Conservation (phyloP, 1,284 basidiomycete species). For the Cryptococcus sp. region DNA sequence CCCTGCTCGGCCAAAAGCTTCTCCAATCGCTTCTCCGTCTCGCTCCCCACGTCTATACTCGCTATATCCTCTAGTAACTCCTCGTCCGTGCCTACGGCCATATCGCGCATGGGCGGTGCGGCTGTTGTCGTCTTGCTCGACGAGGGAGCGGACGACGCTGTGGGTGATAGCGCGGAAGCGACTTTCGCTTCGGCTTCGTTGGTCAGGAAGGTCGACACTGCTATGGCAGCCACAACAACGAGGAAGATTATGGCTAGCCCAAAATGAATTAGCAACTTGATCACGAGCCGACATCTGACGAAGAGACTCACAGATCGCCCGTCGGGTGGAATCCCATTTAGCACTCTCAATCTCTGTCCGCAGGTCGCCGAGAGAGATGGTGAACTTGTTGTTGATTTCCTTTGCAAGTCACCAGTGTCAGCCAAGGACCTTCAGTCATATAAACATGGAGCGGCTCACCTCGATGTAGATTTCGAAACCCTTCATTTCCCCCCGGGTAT, state of each 20-base stretch:
- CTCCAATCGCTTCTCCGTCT: conserved; percentile 33
- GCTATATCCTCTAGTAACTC: conserved; percentile 28
- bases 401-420: conserved; percentile 41
- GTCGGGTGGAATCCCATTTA: conserved; percentile 88
- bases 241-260: conserved; percentile 45
- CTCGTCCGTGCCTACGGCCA: conserved; percentile 44
- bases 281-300: not conserved
- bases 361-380: conserved; percentile 80
- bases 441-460: conserved; percentile 56
- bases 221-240: conserved; percentile 42
- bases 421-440: not conserved
- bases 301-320: conserved; percentile 71
- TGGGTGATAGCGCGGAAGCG: conserved; percentile 15
- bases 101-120: conserved; percentile 37
- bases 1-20: conserved; percentile 32
- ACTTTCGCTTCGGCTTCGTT: conserved; percentile 3
- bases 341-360: conserved; percentile 83
- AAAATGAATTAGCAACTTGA: not conserved
- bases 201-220: conserved; percentile 21
- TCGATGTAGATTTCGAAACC: conserved; percentile 85
- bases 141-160: conserved; percentile 5
- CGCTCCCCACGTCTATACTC: conserved; percentile 20
- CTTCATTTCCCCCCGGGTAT: conserved; percentile 86
- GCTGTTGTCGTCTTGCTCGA: conserved; percentile 7
- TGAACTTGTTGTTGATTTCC: conserved; percentile 84